Base-by-base conservation (phyloP, 805 yeast genomes). In the Barnettozyma wickerhamii region DNA sequence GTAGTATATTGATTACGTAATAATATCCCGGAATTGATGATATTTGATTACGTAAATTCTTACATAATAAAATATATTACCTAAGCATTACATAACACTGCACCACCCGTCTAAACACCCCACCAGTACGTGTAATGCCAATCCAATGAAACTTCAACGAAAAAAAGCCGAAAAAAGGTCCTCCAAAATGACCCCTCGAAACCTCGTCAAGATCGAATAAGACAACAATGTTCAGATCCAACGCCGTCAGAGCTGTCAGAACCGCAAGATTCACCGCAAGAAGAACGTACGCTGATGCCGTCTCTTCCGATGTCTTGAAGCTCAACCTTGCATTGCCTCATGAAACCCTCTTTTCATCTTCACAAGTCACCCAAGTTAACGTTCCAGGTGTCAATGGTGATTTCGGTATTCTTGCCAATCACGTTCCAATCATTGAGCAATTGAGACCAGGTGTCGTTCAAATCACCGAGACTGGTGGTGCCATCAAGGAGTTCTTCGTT, bases 371-470 rank as follows among this genome's bases (percentile, higher is more conserved):
- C 60, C 88, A 93, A 75, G 98, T 93, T 56, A 93, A 93, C 73
- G 75, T 93, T 55, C 99, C 99, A 61, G 95, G 96, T 50, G 75
- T 83, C 59, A 81, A 93, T 53, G 99, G 99, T 66, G 95, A 86
- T 63, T 79, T 91, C 69, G 99, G 99, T 86, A 79, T 93, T 52
- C 74, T 93, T 63, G 96, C 98, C 57, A 84, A 87, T 74, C 99
- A 93, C 80, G 96, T 93, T 60, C 98, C 99, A 59, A 79, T 85
- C 58, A 88, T 91, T 51, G 98, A 93, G 73, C 95, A 93, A 76
- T 81, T 93, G 65, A 78, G 81, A 62, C 96, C 99, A 56, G 99
- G 99, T 68, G 76, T 93, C 48, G 84, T 93, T 58, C 96, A 90
- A 68, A 80, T 93, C 62, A 83, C 87, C 53, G 91, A 87, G 67